These are phyloP conservation scores for Pythium angustatum DNA, from an alignment of 352 stramenopile species.

Conservation along the genomic window DNA sequence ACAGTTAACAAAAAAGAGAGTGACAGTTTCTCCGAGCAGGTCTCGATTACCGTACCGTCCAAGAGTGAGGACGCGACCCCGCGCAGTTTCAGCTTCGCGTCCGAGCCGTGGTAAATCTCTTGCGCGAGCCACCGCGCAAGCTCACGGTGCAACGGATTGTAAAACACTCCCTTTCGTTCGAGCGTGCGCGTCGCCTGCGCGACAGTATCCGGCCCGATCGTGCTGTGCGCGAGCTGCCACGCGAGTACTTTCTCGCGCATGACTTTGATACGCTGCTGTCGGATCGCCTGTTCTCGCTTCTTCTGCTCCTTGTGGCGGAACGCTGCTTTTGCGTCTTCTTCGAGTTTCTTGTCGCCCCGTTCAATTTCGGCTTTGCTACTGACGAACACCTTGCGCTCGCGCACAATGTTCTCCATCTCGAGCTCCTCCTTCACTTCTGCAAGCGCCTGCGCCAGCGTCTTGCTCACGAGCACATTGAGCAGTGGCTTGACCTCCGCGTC, in stretches of 20 bases:
- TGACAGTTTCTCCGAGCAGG: too few relatives aligned
- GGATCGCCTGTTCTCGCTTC: conserved; percentile 47
- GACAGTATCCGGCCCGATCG: conserved; percentile 44
- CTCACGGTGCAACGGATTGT: conserved; percentile 58
- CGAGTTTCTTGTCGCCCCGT: conserved; percentile 46
- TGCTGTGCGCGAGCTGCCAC: conserved; percentile 52
- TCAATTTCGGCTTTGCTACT: conserved; percentile 44
- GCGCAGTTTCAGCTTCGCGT: conserved; percentile 48
- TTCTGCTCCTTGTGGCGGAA: conserved; percentile 51
- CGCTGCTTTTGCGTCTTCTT: conserved; percentile 51
- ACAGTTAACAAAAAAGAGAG: background rate
- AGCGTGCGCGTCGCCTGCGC: conserved; percentile 34
- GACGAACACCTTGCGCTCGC: conserved; percentile 43
- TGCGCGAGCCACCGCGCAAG: conserved; percentile 43
- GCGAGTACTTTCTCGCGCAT: conserved; percentile 63
- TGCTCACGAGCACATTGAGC: conserved; percentile 76
- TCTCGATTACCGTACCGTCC: conserved; percentile 37
- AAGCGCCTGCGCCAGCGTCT: conserved; percentile 79
- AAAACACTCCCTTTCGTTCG: conserved; percentile 59
- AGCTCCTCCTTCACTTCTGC: conserved; percentile 76
- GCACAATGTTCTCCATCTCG: conserved; percentile 53
- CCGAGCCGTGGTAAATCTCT: conserved; percentile 44
- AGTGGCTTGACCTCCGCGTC: conserved; percentile 76
- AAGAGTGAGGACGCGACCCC: conserved; percentile 37
- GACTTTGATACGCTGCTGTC: conserved; percentile 36